phyloP scores from a whole-genome alignment of 116 monocot genomes.

The Zostera marina region DNA sequence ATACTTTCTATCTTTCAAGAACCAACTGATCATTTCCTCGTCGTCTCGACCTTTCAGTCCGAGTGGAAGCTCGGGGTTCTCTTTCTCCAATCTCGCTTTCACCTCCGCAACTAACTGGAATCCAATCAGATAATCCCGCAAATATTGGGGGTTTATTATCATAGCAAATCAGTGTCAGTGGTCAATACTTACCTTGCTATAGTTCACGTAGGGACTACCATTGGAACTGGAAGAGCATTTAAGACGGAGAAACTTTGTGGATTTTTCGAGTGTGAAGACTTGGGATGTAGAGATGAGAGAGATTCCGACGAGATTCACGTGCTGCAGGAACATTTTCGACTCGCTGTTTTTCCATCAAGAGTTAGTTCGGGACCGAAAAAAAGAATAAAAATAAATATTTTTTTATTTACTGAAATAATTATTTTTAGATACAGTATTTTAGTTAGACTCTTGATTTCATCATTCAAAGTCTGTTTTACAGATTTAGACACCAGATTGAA shows the following conservation, averaged over 20 bases:
- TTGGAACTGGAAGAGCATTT: not conserved
- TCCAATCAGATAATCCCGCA: not conserved
- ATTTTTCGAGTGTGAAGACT: not conserved
- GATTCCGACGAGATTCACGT: not conserved
- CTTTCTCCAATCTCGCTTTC: conserved; percentile 51
- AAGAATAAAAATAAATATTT: too few relatives aligned
- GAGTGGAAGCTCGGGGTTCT: conserved; percentile 37
- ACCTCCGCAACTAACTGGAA: conserved; percentile 69
- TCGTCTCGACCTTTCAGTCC: conserved; percentile 85
- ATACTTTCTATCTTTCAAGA: conserved; percentile 75
- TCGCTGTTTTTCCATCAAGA: too few relatives aligned
- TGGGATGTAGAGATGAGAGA: not conserved
- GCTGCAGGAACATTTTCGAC: not conserved
- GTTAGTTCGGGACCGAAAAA: too few relatives aligned
- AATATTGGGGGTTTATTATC: not conserved
- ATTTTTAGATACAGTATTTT: too few relatives aligned
- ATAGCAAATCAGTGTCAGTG: too few relatives aligned
- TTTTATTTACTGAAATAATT: too few relatives aligned
- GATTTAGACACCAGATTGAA: too few relatives aligned
- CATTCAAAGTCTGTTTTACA: too few relatives aligned
- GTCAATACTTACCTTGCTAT: too few relatives aligned
- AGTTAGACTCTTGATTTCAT: too few relatives aligned
- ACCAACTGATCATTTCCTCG: conserved; percentile 84
- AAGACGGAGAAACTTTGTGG: not conserved
- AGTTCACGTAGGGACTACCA: too few relatives aligned